A percentile compares a stretch with the other conserved stretches of the same genome.
Evolutionary conservation across 2,329 filamentous ascomycete species (phyloP).

Genomic region (Neoascochyta sp.): DNA sequence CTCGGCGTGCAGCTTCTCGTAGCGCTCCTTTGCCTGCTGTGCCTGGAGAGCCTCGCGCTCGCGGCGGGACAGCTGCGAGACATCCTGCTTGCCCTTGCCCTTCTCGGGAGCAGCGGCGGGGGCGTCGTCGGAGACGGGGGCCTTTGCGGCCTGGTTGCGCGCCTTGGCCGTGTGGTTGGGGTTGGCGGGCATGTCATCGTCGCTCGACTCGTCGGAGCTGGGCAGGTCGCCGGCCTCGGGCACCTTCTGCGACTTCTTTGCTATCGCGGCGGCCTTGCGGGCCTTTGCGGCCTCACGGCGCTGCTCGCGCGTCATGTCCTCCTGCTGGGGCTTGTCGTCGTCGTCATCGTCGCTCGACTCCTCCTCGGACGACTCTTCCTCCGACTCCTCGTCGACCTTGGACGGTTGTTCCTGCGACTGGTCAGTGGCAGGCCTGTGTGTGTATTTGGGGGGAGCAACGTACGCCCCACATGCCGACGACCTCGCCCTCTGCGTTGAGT

Average conservation of each 20-base stretch:
- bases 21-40: conserved; percentile 81
- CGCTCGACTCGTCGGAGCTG: conserved; percentile 60
- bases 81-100: conserved; percentile 53
- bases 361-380: conserved; percentile 44
- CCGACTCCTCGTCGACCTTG: conserved; percentile 50
- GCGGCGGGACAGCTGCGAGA: conserved; percentile 59
- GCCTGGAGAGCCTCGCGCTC: conserved; percentile 81
- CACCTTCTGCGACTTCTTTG: conserved; percentile 64
- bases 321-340: conserved; percentile 44
- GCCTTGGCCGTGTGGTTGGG: conserved; percentile 75
- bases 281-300: conserved; percentile 85
- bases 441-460: no score
- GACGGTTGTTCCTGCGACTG: conserved; percentile 38
- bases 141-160: conserved; percentile 61
- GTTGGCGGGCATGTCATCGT: conserved; percentile 73
- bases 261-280: conserved; percentile 84
- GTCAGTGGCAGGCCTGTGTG: background rate
- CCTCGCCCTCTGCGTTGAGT: conserved; percentile 82
- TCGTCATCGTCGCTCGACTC: conserved; percentile 43
- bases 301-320: conserved; percentile 75
- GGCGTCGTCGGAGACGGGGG: conserved; percentile 41
- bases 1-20: conserved; percentile 85
- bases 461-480: conserved; percentile 81
- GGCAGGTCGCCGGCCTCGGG: conserved; percentile 85
- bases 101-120: conserved; percentile 52